phyloP scores from a whole-genome alignment of 257 asterid species.

The Petunia secreta region DNA sequence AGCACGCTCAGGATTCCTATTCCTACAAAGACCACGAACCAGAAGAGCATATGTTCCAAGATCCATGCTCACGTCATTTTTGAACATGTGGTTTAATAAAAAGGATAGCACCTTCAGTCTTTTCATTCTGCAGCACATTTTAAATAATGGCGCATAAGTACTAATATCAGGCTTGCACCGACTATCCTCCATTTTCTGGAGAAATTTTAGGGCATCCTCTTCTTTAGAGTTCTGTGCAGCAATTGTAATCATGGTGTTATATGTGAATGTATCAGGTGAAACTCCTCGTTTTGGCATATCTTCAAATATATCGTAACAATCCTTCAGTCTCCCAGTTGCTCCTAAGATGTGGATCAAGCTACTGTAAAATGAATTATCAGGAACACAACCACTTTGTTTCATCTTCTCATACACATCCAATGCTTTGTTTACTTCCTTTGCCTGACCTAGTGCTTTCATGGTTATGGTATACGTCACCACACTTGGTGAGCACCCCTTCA shows the following conservation, averaged over 20 bases:
- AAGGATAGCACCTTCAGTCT: constrained; percentile 83
- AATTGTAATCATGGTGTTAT: constrained; percentile 59
- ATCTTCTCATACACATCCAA: constrained; percentile 65
- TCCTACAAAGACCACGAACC: constrained; percentile 58
- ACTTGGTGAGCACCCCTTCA: constrained; percentile 55
- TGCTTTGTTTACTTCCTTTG: constrained; percentile 70
- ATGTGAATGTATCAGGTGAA: constrained; percentile 49
- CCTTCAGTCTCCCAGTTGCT: constrained; percentile 72
- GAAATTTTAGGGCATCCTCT: constrained; percentile 75
- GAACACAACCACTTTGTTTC: constrained; percentile 60
- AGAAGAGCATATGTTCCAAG: constrained; percentile 69
- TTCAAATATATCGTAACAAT: constrained; percentile 66
- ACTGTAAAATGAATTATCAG: constrained; percentile 66
- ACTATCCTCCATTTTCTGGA: constrained; percentile 67
- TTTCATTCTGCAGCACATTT: constrained; percentile 80
- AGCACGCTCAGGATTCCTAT: constrained; percentile 56
- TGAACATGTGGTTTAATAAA: constrained; percentile 79
- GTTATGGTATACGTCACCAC: constrained; percentile 67
- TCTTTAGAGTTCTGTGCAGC: constrained; percentile 58
- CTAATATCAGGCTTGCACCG: constrained; percentile 61
- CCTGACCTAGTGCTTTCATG: constrained; percentile 63
- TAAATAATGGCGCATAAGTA: constrained; percentile 74
- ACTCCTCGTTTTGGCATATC: constrained; percentile 83
- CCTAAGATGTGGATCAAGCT: constrained; percentile 56
- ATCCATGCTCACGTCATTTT: constrained; percentile 67